These are phyloP conservation scores for Stachybotrys elegans DNA, from an alignment of 2,329 filamentous ascomycete species.

Conservation along the genomic window DNA sequence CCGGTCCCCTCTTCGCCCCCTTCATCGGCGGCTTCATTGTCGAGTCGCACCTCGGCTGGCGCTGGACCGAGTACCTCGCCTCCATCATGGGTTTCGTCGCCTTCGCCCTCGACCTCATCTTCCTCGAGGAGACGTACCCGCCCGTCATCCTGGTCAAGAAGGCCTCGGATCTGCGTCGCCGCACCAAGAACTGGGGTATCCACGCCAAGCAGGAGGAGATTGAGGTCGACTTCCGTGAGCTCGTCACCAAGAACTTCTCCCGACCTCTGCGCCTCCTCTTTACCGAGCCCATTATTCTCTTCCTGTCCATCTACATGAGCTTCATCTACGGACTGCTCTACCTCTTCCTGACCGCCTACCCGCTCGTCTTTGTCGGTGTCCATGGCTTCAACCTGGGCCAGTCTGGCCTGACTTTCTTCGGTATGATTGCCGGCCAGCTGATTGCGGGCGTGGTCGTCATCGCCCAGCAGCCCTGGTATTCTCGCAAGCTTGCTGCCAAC, in stretches of 20 bases:
- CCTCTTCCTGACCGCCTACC: constrained; percentile 80
- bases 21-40: constrained; percentile 66
- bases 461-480: constrained; percentile 60
- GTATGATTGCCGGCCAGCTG: constrained; percentile 71
- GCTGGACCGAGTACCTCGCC: constrained; percentile 65
- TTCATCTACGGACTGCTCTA: constrained; percentile 78
- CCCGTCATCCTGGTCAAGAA: constrained; percentile 59
- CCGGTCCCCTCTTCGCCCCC: constrained; percentile 61
- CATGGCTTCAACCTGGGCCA: constrained; percentile 67
- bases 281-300: constrained; percentile 62
- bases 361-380: constrained; percentile 69
- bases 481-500: constrained; percentile 63
- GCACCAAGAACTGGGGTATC: constrained; percentile 65
- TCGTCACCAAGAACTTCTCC: constrained; percentile 62
- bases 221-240: constrained; percentile 59
- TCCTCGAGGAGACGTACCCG: constrained; percentile 66
- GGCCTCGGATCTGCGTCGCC: constrained; percentile 55
- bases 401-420: constrained; percentile 77
- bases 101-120: constrained; percentile 54
- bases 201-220: constrained; percentile 70
- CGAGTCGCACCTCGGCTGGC: constrained; percentile 60
- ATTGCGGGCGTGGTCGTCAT: constrained; percentile 62
- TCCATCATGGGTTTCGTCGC: constrained; percentile 59
- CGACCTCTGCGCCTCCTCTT: constrained; percentile 62
- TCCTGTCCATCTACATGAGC: constrained; percentile 66